Percentiles rank a stretch among this genome's conserved stretches.
Conservation (phyloP, 1,284 basidiomycete species). For the Bothia castanella region DNA sequence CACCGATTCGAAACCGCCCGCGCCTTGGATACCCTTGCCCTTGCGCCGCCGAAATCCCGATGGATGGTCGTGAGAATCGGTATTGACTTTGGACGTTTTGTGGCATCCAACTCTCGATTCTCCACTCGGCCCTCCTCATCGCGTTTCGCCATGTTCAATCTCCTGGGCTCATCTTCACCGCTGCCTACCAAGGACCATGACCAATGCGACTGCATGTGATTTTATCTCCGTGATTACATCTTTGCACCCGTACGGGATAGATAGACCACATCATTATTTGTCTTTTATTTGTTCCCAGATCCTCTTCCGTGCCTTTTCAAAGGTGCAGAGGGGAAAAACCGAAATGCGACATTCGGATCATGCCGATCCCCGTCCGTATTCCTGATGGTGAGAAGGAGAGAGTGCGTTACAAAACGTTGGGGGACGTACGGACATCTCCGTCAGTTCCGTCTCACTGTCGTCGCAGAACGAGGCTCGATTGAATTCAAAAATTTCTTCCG, state of each 20-base stretch:
- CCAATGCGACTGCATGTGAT: constrained; percentile 2
- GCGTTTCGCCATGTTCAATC: not conserved
- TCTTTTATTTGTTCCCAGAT: constrained; percentile 7
- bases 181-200: too few species aligned
- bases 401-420: not conserved
- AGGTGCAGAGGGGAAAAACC: not conserved
- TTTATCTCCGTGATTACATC: constrained; percentile 3
- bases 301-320: constrained; percentile 6
- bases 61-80: constrained; percentile 46
- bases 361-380: not conserved
- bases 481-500: too few species aligned
- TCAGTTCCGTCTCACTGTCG: too few species aligned
- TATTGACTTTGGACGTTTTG: constrained; percentile 2
- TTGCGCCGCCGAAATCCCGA: constrained; percentile 49
- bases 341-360: constrained; percentile 6
- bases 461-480: too few species aligned
- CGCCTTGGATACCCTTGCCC: constrained; percentile 55
- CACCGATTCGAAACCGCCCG: constrained; percentile 31
- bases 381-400: not conserved
- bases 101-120: constrained; percentile 2
- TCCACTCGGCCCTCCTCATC: constrained; percentile 14
- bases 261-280: not conserved
- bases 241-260: constrained; percentile 9
- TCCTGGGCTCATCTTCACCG: not conserved
- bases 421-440: constrained; percentile 18